A percentile compares a stretch with the other conserved stretches of the same genome.
phyloP scores from a whole-genome alignment of 192 early-diverging fungal species.

The Backusella morwellensis region DNA sequence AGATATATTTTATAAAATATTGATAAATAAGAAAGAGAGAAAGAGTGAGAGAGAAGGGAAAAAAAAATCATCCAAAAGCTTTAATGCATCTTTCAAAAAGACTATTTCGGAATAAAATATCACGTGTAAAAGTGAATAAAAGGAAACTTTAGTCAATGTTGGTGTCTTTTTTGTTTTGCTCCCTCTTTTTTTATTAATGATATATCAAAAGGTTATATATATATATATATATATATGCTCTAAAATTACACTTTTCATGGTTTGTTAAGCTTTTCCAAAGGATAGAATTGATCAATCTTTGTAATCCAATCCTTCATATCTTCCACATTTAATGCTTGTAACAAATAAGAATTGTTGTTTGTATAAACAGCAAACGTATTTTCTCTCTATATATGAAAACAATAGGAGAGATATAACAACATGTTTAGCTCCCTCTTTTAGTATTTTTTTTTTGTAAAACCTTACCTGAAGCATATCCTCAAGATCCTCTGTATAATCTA shows the following conservation, averaged over 20 bases:
- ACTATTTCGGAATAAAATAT: background rate
- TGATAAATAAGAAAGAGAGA: background rate
- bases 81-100: background rate
- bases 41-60: background rate
- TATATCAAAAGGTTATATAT: background rate
- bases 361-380: conserved; percentile 69
- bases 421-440: background rate
- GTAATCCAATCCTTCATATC: conserved; percentile 69
- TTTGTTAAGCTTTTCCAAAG: conserved; percentile 22
- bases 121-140: background rate
- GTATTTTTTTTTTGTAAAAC: background rate
- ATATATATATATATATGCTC: background rate
- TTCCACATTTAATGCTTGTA: conserved; percentile 56
- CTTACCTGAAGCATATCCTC: conserved; percentile 58
- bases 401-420: conserved; percentile 2
- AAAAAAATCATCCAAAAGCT: background rate
- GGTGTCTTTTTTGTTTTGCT: background rate
- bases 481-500: conserved; percentile 56
- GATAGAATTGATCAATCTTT: conserved; percentile 42
- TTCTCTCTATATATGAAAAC: conserved; percentile 38
- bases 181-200: background rate
- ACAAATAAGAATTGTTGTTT: conserved; percentile 54
- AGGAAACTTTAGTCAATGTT: background rate
- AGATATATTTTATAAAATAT: background rate
- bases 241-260: background rate